Evolutionary conservation across 2,329 filamentous ascomycete genomes (phyloP).

Genomic region (Talaromyces sp.): DNA sequence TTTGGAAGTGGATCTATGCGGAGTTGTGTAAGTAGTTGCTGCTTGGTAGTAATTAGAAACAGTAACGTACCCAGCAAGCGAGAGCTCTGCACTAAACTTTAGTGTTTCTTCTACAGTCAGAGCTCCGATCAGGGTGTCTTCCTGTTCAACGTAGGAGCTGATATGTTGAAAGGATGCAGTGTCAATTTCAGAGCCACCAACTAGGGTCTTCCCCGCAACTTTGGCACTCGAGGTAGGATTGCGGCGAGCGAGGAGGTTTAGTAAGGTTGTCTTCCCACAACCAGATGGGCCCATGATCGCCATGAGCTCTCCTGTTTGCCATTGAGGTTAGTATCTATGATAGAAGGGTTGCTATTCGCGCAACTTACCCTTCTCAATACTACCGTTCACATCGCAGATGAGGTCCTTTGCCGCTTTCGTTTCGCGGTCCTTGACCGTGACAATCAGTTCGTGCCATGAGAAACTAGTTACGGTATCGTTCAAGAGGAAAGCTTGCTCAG

Average conservation of each 20-base stretch:
- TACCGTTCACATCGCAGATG: slow-evolving; percentile 60
- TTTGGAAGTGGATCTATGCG: slow-evolving; percentile 48
- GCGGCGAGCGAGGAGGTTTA: slow-evolving; percentile 73
- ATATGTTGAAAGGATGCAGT: slow-evolving; percentile 60
- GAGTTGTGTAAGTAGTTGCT: background rate
- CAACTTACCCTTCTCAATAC: slow-evolving; percentile 58
- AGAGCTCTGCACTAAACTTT: slow-evolving; percentile 69
- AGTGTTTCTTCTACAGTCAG: slow-evolving; percentile 78
- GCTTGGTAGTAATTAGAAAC: background rate
- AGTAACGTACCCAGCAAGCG: slow-evolving; percentile 52
- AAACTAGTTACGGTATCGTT: slow-evolving; percentile 65
- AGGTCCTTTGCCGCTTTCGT: slow-evolving; percentile 63
- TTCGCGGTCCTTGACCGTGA: slow-evolving; percentile 68
- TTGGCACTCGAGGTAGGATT: slow-evolving; percentile 53
- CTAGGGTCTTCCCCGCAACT: slow-evolving; percentile 53
- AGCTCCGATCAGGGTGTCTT: slow-evolving; percentile 77
- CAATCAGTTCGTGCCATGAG: slow-evolving; percentile 64
- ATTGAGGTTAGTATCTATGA: background rate
- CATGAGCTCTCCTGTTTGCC: slow-evolving; percentile 60
- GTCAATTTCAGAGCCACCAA: slow-evolving; percentile 61
- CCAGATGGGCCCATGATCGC: slow-evolving; percentile 78
- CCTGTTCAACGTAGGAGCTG: slow-evolving; percentile 79
- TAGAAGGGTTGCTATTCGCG: background rate
- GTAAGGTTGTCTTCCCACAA: slow-evolving; percentile 76
- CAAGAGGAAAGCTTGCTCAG: slow-evolving; percentile 22